Conservation (phyloP, 2,329 filamentous ascomycete species). For the Spiromastix sp. region DNA sequence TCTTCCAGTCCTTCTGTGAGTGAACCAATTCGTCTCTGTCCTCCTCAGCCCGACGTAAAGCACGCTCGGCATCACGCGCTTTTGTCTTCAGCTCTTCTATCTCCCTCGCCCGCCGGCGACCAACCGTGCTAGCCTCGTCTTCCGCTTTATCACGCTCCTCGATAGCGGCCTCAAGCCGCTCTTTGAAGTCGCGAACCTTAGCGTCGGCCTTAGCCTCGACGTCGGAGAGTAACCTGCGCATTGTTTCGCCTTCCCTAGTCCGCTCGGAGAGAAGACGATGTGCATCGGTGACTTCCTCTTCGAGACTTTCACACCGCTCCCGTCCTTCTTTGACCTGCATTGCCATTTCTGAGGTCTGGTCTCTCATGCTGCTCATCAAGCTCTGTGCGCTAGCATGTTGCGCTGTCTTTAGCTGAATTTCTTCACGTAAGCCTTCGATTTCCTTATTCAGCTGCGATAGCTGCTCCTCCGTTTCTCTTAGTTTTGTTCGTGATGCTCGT, state of each 20-base stretch:
- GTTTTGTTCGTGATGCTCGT: slow-evolving; percentile 40
- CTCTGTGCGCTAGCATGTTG: slow-evolving; percentile 80
- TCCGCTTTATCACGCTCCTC: slow-evolving; percentile 90
- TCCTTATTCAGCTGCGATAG: slow-evolving; percentile 58
- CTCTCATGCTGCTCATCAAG: slow-evolving; percentile 82
- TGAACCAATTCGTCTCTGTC: slow-evolving; percentile 71
- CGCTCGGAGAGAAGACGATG: slow-evolving; percentile 79
- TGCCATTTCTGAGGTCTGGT: slow-evolving; percentile 78
- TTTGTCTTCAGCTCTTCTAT: slow-evolving; percentile 74
- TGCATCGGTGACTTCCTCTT: slow-evolving; percentile 84
- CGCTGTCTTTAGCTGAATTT: slow-evolving; percentile 71
- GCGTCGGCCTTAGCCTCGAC: slow-evolving; percentile 73
- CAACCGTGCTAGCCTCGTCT: slow-evolving; percentile 73
- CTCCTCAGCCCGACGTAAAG: slow-evolving; percentile 57
- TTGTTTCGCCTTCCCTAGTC: slow-evolving; percentile 85
- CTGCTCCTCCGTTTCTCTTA: slow-evolving; percentile 67
- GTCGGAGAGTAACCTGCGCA: slow-evolving; percentile 79
- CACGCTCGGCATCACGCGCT: slow-evolving; percentile 70
- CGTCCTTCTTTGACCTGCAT: slow-evolving; percentile 86
- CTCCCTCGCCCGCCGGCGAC: slow-evolving; percentile 67
- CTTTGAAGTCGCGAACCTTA: slow-evolving; percentile 78
- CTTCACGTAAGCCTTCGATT: slow-evolving; percentile 58
- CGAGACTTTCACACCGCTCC: slow-evolving; percentile 70
- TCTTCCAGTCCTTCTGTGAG: slow-evolving; percentile 63
- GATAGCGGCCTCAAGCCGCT: slow-evolving; percentile 78